Evolutionary conservation across 257 asterid species (phyloP).

Genomic region (Primulina huaijiensis): DNA sequence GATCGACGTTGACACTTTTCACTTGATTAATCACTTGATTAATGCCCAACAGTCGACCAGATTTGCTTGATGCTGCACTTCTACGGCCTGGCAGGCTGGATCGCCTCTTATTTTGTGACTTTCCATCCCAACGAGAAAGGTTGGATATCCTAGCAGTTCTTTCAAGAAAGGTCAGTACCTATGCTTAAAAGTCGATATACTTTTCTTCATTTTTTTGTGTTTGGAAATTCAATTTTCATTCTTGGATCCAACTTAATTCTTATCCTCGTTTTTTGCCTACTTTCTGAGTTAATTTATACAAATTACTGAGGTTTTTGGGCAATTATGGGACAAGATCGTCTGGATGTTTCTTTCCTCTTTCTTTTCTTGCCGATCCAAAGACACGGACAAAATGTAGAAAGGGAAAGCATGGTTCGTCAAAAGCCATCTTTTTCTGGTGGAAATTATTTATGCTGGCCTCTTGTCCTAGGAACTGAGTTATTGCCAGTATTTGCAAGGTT

Average conservation of each 20-base stretch:
- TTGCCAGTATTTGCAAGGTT: neutral
- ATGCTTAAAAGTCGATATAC: neutral
- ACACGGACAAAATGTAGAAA: neutral
- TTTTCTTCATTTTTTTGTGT: neutral
- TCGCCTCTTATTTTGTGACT: constrained; percentile 91
- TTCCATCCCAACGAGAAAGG: constrained; percentile 78
- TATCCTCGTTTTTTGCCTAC: constrained; percentile 16
- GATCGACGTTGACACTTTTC: constrained; percentile 3
- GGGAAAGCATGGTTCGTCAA: neutral
- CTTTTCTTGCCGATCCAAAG: neutral
- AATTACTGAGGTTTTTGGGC: neutral
- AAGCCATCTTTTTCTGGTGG: neutral
- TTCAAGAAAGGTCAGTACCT: constrained; percentile 63
- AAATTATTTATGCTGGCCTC: neutral
- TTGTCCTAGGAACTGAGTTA: neutral
- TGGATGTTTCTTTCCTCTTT: constrained; percentile 6
- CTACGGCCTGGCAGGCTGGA: constrained; percentile 95
- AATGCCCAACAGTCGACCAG: constrained; percentile 68
- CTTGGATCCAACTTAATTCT: neutral
- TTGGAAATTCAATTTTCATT: constrained; percentile 3
- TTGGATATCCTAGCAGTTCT: constrained; percentile 79
- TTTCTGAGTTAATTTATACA: neutral
- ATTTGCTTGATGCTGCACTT: constrained; percentile 99
- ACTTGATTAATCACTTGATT: constrained; percentile 2
- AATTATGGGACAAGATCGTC: neutral